Percentiles rank a stretch among this genome's conserved stretches.
These are phyloP conservation scores for Psophocarpus tetragonolobus DNA, from an alignment of 306 rosid species.

Conservation along the genomic window DNA sequence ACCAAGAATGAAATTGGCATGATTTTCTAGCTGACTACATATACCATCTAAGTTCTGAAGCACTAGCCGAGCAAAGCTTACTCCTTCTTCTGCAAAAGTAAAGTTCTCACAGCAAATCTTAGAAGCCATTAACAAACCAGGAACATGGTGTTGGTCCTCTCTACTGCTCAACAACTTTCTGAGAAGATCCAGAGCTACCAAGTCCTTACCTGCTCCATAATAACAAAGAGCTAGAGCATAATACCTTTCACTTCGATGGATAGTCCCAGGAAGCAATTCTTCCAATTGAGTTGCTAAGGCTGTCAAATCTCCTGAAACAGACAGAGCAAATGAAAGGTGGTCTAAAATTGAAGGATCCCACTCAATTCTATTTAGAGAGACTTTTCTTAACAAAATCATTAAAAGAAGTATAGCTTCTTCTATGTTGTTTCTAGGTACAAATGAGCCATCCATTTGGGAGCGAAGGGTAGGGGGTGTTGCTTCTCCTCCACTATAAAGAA, in stretches of 20 bases:
- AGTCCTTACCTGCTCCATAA: constrained; percentile 68
- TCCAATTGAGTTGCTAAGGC: constrained; percentile 79
- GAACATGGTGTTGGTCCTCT: constrained; percentile 59
- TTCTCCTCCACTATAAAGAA: constrained; percentile 80
- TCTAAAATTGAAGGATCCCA: constrained; percentile 97
- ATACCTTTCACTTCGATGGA: constrained; percentile 60
- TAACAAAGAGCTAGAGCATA: constrained; percentile 69
- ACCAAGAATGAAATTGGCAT: constrained; percentile 64
- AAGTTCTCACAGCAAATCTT: constrained; percentile 74
- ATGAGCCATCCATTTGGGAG: constrained; percentile 77
- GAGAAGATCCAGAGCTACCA: constrained; percentile 67
- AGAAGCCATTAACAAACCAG: constrained; percentile 77
- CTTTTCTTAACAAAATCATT: constrained; percentile 75
- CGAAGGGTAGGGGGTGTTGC: constrained; percentile 81
- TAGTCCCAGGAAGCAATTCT: constrained; percentile 67
- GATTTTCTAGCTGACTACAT: constrained; percentile 63
- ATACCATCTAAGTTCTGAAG: constrained; percentile 51
- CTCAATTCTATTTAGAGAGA: constrained; percentile 64
- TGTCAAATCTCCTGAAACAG: constrained; percentile 75
- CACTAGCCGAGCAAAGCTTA: constrained; percentile 51
- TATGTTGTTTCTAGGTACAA: constrained; percentile 75
- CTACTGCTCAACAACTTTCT: constrained; percentile 57
- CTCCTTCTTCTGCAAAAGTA: constrained; percentile 60
- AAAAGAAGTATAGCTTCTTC: constrained; percentile 96
- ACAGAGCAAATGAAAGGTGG: constrained; percentile 85